Conservation (phyloP, 441 rosid species). For the Pelargonium citronellum region DNA sequence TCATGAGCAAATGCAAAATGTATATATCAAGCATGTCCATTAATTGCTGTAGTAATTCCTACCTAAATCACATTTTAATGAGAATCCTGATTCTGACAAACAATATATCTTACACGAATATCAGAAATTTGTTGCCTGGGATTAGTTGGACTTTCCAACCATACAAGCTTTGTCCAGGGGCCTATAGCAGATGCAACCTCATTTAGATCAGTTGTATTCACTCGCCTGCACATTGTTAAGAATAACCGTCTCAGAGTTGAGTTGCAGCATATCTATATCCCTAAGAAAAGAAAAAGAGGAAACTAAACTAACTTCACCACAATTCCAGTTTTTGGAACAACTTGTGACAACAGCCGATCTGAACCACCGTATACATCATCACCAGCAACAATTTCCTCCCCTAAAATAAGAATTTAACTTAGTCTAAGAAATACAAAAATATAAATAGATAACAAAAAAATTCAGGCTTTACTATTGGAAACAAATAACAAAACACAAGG, state of each 20-base stretch:
- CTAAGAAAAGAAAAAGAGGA: neutral
- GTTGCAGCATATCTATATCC: slow-evolving; percentile 3
- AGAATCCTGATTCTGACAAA: neutral
- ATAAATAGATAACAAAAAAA: no score
- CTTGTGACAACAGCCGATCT: slow-evolving; percentile 74
- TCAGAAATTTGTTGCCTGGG: slow-evolving; percentile 84
- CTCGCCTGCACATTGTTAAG: slow-evolving; percentile 49
- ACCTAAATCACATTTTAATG: neutral
- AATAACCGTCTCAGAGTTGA: slow-evolving; percentile 17
- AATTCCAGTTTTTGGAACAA: slow-evolving; percentile 69
- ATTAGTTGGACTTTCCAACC: slow-evolving; percentile 94
- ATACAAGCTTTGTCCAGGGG: slow-evolving; percentile 78
- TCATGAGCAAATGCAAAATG: neutral
- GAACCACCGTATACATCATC: slow-evolving; percentile 95
- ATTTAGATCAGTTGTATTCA: slow-evolving; percentile 55
- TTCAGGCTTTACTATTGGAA: no score
- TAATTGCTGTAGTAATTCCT: no score
- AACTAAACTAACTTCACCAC: slow-evolving; percentile 59
- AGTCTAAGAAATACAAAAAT: no score
- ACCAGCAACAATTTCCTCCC: slow-evolving; percentile 85
- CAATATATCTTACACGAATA: slow-evolving; percentile 50
- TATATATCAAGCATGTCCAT: neutral
- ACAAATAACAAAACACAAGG: no score
- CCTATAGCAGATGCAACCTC: slow-evolving; percentile 80
- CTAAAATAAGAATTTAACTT: slow-evolving; percentile 29